Evolutionary conservation across 164 flowering plant genomes (phyloP).

Genomic region (Stephania japonica): DNA sequence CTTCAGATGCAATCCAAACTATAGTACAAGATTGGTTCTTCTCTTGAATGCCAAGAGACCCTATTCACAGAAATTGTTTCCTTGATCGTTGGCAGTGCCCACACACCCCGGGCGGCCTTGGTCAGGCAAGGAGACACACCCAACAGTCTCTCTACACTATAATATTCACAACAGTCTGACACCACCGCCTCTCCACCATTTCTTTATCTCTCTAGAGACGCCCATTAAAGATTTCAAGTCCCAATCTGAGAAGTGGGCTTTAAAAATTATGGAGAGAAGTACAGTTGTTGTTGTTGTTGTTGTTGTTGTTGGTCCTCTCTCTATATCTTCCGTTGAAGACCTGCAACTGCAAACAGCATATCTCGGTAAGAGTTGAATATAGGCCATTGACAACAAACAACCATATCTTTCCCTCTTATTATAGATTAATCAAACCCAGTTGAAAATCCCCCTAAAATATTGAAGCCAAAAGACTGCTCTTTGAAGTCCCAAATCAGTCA

Average conservation of each 20-base stretch:
- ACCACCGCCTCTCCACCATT: conserved; percentile 45
- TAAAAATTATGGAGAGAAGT: neutral
- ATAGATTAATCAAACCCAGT: conserved; percentile 13
- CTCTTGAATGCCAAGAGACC: conserved; percentile 34
- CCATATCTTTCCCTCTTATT: conserved; percentile 9
- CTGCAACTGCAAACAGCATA: conserved; percentile 77
- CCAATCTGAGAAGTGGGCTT: conserved; percentile 27
- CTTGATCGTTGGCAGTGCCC: conserved; percentile 73
- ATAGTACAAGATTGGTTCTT: conserved; percentile 19
- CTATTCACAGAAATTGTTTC: conserved; percentile 45
- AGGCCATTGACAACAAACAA: conserved; percentile 46
- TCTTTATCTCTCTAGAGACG: conserved; percentile 27
- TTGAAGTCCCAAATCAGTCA: conserved; percentile 11
- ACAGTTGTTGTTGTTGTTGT: neutral
- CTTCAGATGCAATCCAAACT: conserved; percentile 14
- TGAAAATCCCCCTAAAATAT: conserved; percentile 8
- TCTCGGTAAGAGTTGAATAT: conserved; percentile 57
- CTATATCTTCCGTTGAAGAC: conserved; percentile 42
- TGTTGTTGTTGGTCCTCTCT: too few relatives aligned
- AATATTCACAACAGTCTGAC: conserved; percentile 57
- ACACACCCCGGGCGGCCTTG: conserved; percentile 48
- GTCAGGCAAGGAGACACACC: conserved; percentile 71
- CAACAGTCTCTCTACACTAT: conserved; percentile 46
- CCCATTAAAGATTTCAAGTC: conserved; percentile 37
- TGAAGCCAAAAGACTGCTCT: neutral